phyloP scores from a whole-genome alignment of 768 basidiomycete genomes.

The Bullera alba region DNA sequence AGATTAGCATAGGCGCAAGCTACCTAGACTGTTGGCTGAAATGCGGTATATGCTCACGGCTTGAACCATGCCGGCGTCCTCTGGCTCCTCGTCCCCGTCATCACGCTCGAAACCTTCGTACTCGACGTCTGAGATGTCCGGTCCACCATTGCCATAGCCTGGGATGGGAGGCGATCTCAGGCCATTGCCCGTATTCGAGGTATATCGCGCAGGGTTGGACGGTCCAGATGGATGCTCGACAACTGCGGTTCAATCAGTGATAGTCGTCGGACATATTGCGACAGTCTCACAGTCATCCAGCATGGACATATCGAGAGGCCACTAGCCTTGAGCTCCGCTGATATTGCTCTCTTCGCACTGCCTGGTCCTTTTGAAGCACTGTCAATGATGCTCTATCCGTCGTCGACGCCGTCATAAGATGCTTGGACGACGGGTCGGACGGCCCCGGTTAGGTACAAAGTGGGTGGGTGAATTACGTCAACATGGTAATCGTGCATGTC shows the following conservation, averaged over 20 bases:
- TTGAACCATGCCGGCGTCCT: constrained; percentile 50
- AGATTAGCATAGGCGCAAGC: neutral
- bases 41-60: constrained; percentile 47
- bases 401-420: too few relatives aligned
- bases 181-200: constrained; percentile 36
- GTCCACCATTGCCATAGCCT: neutral
- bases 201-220: constrained; percentile 34
- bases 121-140: constrained; percentile 51
- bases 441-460: too few relatives aligned
- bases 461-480: too few relatives aligned
- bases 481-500: too few relatives aligned
- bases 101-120: constrained; percentile 86
- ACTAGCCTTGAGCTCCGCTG: too few relatives aligned
- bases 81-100: constrained; percentile 50
- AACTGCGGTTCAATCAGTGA: constrained; percentile 50
- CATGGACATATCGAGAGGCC: constrained; percentile 29
- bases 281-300: constrained; percentile 32
- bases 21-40: constrained; percentile 11
- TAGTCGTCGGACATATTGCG: neutral
- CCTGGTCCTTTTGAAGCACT: too few relatives aligned
- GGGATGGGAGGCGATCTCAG: neutral
- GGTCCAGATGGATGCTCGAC: constrained; percentile 73
- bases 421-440: too few relatives aligned
- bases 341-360: neutral
- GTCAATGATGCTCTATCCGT: too few relatives aligned